phyloP scores from a whole-genome alignment of 352 stramenopile genomes.

The Pythium aquatile region DNA sequence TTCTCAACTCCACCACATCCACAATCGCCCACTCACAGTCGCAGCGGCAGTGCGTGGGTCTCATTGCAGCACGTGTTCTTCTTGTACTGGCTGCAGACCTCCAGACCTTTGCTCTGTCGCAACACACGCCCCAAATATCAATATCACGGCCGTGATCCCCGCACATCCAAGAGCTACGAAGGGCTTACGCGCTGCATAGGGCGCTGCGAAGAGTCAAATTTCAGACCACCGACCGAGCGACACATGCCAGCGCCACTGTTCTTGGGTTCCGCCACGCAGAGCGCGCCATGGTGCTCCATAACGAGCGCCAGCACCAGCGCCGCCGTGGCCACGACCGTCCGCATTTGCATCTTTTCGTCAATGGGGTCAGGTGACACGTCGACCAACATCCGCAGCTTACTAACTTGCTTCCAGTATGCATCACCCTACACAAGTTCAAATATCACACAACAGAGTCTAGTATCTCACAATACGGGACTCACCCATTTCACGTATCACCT shows the following conservation, averaged over 20 bases:
- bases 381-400: conserved; percentile 2
- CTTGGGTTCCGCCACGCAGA: conserved; percentile 25
- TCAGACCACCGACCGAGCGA: conserved; percentile 60
- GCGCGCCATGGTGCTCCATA: conserved; percentile 17
- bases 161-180: not conserved
- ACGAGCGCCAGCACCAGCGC: conserved; percentile 19
- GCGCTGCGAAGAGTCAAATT: conserved; percentile 60
- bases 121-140: conserved; percentile 1
- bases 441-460: conserved; percentile 1
- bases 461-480: not conserved
- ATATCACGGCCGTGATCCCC: not conserved
- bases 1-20: not conserved
- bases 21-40: conserved; percentile 39
- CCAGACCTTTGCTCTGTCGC: conserved; percentile 51
- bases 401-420: conserved; percentile 16
- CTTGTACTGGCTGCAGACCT: conserved; percentile 80
- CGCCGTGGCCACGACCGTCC: not conserved
- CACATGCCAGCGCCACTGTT: conserved; percentile 40
- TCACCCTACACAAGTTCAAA: conserved; percentile 10
- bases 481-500: conserved; percentile 6
- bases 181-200: conserved; percentile 63
- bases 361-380: conserved; percentile 7
- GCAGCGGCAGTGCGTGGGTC: conserved; percentile 59
- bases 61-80: conserved; percentile 82
- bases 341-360: conserved; percentile 15